Conservation (phyloP, 352 stramenopile genomes). For the Plasmopara halstedii region DNA sequence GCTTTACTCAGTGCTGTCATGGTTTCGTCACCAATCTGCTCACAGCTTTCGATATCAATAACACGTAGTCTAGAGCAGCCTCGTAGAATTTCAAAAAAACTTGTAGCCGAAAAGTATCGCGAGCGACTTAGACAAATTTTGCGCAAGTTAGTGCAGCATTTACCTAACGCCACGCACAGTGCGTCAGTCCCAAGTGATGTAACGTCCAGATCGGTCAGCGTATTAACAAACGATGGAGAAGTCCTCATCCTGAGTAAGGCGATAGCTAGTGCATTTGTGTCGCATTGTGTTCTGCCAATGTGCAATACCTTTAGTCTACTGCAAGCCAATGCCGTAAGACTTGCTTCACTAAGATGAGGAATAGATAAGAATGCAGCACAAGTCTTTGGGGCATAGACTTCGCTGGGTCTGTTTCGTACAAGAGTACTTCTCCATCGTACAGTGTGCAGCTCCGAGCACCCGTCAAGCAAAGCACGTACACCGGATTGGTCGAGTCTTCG, state of each 20-base stretch:
- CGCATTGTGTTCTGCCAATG: constrained; percentile 50
- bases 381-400: neutral
- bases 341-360: constrained; percentile 30
- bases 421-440: constrained; percentile 55
- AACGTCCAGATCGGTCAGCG: constrained; percentile 47
- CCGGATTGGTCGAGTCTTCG: constrained; percentile 30
- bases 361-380: constrained; percentile 61
- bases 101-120: constrained; percentile 57
- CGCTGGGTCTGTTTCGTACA: constrained; percentile 30
- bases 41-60: constrained; percentile 67
- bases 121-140: constrained; percentile 54
- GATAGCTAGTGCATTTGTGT: constrained; percentile 34
- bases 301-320: constrained; percentile 34
- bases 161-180: constrained; percentile 38
- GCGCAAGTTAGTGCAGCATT: constrained; percentile 26
- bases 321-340: constrained; percentile 19
- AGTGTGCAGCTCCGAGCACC: constrained; percentile 31
- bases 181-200: constrained; percentile 52
- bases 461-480: constrained; percentile 19
- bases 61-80: constrained; percentile 27
- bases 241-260: constrained; percentile 8
- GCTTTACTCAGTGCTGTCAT: constrained; percentile 24
- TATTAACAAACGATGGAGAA: constrained; percentile 1
- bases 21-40: constrained; percentile 48
- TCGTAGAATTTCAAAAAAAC: constrained; percentile 39